Percentiles rank a stretch among this genome's conserved stretches.
These are phyloP conservation scores for Tilletia setariae DNA, from an alignment of 1,284 basidiomycete genomes.

Conservation along the genomic window DNA sequence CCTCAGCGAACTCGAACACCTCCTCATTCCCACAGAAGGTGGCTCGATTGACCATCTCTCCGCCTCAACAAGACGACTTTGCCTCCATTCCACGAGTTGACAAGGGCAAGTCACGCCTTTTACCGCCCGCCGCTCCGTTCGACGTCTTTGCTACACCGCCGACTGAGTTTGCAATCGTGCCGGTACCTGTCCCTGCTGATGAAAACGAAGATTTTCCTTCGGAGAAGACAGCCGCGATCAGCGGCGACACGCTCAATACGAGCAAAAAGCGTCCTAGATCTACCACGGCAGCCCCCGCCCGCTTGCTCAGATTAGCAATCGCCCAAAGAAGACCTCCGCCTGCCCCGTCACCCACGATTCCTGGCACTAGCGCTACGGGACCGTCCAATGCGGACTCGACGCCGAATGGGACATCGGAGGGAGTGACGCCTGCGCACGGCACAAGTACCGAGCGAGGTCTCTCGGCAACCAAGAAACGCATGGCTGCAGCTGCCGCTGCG, in stretches of 20 bases:
- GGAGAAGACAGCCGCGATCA: too few species aligned
- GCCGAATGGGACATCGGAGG: neutral
- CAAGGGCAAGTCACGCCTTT: neutral
- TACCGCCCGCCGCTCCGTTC: neutral
- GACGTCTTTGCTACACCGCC: conserved; percentile 2
- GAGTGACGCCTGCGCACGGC: too few species aligned
- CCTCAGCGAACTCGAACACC: neutral
- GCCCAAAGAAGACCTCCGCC: neutral
- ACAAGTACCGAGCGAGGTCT: neutral
- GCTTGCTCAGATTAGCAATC: neutral
- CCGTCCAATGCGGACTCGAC: neutral
- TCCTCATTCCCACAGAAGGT: neutral
- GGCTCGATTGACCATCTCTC: neutral
- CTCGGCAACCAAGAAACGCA: conserved; percentile 6
- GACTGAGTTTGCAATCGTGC: conserved; percentile 7
- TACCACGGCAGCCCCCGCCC: too few species aligned
- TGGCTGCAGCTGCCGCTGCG: neutral
- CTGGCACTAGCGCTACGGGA: too few species aligned
- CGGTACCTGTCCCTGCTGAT: neutral
- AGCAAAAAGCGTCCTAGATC: too few species aligned
- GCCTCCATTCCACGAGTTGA: too few species aligned
- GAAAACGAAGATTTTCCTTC: too few species aligned
- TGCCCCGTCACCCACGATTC: neutral
- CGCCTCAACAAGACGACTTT: neutral
- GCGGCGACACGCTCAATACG: too few species aligned